A percentile compares a stretch with the other conserved stretches of the same genome.
Evolutionary conservation across 208 protist species (phyloP).

Genomic region (Crithidia sp.): DNA sequence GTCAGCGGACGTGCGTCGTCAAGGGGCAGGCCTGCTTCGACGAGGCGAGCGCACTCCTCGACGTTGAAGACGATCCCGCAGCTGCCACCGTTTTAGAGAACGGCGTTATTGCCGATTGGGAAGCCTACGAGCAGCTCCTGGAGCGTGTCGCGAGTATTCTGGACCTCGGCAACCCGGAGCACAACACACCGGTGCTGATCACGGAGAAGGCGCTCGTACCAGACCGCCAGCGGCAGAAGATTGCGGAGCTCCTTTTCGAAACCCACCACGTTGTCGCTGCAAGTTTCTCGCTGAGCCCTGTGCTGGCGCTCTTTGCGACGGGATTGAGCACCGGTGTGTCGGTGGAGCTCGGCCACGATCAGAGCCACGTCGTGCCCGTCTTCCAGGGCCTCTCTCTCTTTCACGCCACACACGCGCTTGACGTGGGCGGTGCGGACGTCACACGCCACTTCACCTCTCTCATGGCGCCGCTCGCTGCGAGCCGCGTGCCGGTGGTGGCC

Average conservation of each 20-base stretch:
- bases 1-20: conserved; percentile 74
- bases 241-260: conserved; percentile 91
- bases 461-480: conserved; percentile 20
- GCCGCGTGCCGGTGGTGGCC: conserved; percentile 36
- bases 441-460: conserved; percentile 56
- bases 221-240: conserved; percentile 78
- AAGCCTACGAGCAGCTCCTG: conserved; percentile 85
- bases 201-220: conserved; percentile 91
- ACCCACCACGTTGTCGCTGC: conserved; percentile 64
- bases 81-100: conserved; percentile 49
- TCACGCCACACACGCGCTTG: conserved; percentile 88
- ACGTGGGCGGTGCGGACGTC: conserved; percentile 80
- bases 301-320: conserved; percentile 88
- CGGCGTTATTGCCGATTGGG: conserved; percentile 83
- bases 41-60: conserved; percentile 52
- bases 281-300: conserved; percentile 79
- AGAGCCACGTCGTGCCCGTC: conserved; percentile 98
- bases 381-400: conserved; percentile 96
- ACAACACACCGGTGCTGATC: conserved; percentile 82
- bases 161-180: conserved; percentile 51
- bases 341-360: conserved; percentile 97
- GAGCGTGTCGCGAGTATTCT: conserved; percentile 75
- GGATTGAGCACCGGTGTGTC: conserved; percentile 87
- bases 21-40: conserved; percentile 41
- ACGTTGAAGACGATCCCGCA: conserved; percentile 18